Evolutionary conservation across 306 rosid species (phyloP).

Genomic region (Hylodesmum podocarpum): DNA sequence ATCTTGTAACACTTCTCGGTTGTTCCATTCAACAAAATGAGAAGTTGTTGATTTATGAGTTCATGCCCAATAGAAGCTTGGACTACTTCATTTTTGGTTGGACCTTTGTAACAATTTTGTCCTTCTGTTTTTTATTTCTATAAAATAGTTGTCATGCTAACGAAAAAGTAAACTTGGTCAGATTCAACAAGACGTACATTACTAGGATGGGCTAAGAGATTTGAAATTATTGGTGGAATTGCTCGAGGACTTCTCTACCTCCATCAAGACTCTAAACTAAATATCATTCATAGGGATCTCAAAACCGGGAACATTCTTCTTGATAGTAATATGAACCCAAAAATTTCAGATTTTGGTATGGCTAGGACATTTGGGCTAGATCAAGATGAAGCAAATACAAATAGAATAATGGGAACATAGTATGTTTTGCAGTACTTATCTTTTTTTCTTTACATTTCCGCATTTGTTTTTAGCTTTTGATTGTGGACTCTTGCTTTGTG

Average conservation of each 20-base stretch:
- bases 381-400: slow-evolving; percentile 1
- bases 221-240: slow-evolving; percentile 3
- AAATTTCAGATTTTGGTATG: slow-evolving; percentile 23
- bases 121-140: neutral
- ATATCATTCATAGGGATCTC: neutral
- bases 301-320: slow-evolving; percentile 19
- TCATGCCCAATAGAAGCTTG: slow-evolving; percentile 24
- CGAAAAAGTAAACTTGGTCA: neutral
- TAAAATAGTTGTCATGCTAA: neutral
- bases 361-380: neutral
- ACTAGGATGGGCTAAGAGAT: neutral
- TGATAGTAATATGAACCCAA: neutral
- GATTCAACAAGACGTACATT: neutral
- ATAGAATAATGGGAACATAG: slow-evolving; percentile 44
- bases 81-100: slow-evolving; percentile 35
- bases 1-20: slow-evolving; percentile 14
- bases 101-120: neutral
- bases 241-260: slow-evolving; percentile 16
- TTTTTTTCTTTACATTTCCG: neutral
- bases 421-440: slow-evolving; percentile 6
- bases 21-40: slow-evolving; percentile 8
- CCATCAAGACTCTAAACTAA: slow-evolving; percentile 5
- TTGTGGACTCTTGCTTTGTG: neutral
- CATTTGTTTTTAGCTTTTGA: neutral
- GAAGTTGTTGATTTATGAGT: slow-evolving; percentile 18